phyloP scores from a whole-genome alignment of 495 filamentous ascomycete genomes.

The Bathelium albidoporum region DNA sequence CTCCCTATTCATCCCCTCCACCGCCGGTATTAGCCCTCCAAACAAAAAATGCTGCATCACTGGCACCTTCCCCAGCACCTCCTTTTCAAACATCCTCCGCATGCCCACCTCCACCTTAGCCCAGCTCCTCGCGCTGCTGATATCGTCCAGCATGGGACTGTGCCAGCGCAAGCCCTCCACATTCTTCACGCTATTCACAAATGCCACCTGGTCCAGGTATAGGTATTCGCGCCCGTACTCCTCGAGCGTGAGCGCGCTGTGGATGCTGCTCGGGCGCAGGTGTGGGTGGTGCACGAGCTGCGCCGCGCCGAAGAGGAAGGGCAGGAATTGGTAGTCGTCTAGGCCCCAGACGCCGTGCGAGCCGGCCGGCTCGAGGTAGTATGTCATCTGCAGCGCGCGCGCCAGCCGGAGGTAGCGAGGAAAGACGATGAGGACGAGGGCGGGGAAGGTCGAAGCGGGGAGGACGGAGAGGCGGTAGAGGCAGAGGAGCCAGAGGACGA shows the following conservation, averaged over 20 bases:
- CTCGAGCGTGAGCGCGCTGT: constrained; percentile 75
- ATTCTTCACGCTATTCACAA: constrained; percentile 92
- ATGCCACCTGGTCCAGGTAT: constrained; percentile 84
- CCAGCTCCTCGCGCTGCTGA: constrained; percentile 86
- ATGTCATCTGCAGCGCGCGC: constrained; percentile 72
- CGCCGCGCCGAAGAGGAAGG: constrained; percentile 86
- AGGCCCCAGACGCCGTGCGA: constrained; percentile 52
- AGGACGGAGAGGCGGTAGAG: constrained; percentile 71
- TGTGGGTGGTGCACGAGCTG: constrained; percentile 81
- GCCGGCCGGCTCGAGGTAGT: constrained; percentile 91
- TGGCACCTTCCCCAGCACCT: constrained; percentile 86
- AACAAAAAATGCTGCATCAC: constrained; percentile 99
- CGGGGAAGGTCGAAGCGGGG: constrained; percentile 49
- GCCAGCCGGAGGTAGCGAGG: constrained; percentile 70
- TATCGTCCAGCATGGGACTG: constrained; percentile 96
- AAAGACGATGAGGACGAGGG: constrained; percentile 68
- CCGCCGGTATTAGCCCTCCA: constrained; percentile 71
- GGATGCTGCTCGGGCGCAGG: constrained; percentile 78
- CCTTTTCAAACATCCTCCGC: constrained; percentile 89
- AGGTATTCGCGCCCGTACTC: constrained; percentile 73
- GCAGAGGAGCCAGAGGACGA: constrained; percentile 86
- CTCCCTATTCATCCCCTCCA: constrained; percentile 65
- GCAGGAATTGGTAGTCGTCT: constrained; percentile 96
- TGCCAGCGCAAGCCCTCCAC: constrained; percentile 95
- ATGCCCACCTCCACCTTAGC: constrained; percentile 87